phyloP scores from a whole-genome alignment of 2,329 filamentous ascomycete genomes.

The Zalaria obscura region DNA sequence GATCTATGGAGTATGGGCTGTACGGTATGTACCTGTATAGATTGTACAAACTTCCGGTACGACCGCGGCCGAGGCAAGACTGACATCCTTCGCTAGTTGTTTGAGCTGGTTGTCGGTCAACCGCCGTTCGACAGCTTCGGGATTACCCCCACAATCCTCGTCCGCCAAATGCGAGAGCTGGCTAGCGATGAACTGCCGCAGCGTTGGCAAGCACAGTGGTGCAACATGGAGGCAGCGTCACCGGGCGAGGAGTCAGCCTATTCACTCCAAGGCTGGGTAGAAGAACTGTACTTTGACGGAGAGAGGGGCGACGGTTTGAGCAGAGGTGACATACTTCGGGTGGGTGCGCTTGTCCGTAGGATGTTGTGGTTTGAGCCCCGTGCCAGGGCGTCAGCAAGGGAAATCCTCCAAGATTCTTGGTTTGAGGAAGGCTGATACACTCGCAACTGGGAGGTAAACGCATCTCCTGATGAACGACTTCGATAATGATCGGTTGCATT shows the following conservation, averaged over 20 bases:
- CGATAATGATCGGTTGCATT: too few relatives aligned
- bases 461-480: too few relatives aligned
- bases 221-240: not conserved
- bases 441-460: too few relatives aligned
- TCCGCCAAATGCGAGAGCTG: conserved; percentile 22
- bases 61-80: not conserved
- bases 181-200: conserved; percentile 17
- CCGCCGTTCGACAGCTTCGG: conserved; percentile 24
- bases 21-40: conserved; percentile 14
- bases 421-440: too few relatives aligned
- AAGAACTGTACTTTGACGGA: conserved; percentile 23
- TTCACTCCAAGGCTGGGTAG: conserved; percentile 22
- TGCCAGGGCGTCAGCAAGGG: too few relatives aligned
- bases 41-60: not conserved
- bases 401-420: too few relatives aligned
- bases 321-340: too few relatives aligned
- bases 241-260: conserved; percentile 4
- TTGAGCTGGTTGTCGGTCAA: conserved; percentile 24
- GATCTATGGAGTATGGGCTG: conserved; percentile 26
- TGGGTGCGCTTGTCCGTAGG: too few relatives aligned
- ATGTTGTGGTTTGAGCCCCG: too few relatives aligned
- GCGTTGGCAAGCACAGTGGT: conserved; percentile 14
- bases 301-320: conserved; percentile 2
- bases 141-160: conserved; percentile 18
- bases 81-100: conserved; percentile 9